A percentile compares a stretch with the other conserved stretches of the same genome.
Conservation (phyloP, 495 filamentous ascomycete genomes). For the Penicillium bialowiezense region DNA sequence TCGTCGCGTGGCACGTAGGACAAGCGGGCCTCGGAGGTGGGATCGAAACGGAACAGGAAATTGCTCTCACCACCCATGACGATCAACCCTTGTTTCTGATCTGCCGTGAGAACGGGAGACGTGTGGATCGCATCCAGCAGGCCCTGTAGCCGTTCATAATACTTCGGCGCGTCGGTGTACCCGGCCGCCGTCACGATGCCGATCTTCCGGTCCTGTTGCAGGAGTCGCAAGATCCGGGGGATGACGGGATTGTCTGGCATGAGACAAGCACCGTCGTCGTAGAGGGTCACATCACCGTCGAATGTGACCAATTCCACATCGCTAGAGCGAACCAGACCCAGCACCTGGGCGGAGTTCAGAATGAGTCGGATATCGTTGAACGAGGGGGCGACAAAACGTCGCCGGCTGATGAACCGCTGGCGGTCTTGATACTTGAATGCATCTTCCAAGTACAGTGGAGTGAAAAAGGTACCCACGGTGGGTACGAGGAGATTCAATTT, state of each 20-base stretch:
- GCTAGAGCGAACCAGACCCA: slow-evolving; percentile 67
- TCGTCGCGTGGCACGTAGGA: slow-evolving; percentile 61
- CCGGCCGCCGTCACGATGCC: slow-evolving; percentile 97
- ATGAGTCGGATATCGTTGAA: slow-evolving; percentile 96
- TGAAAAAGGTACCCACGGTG: slow-evolving; percentile 87
- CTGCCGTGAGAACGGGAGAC: slow-evolving; percentile 51
- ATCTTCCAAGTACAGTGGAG: slow-evolving; percentile 74
- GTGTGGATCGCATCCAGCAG: slow-evolving; percentile 77
- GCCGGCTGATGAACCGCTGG: slow-evolving; percentile 79
- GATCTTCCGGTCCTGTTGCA: slow-evolving; percentile 63
- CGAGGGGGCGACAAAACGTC: slow-evolving; percentile 91
- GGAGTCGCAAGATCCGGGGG: slow-evolving; percentile 66
- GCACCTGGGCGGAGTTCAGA: slow-evolving; percentile 90
- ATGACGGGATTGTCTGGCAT: slow-evolving; percentile 73
- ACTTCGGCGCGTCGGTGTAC: slow-evolving; percentile 81
- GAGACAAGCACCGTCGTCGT: slow-evolving; percentile 86
- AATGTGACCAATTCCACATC: slow-evolving; percentile 81
- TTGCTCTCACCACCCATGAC: slow-evolving; percentile 92
- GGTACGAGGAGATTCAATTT: slow-evolving; percentile 94
- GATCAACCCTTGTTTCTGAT: slow-evolving; percentile 72
- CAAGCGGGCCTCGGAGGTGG: slow-evolving; percentile 30
- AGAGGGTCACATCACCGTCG: slow-evolving; percentile 96
- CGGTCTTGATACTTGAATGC: slow-evolving; percentile 90
- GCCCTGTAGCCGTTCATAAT: slow-evolving; percentile 80
- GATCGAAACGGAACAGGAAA: slow-evolving; percentile 76